Conservation (phyloP, 306 rosid genomes). For the Ceratonia siliqua region DNA sequence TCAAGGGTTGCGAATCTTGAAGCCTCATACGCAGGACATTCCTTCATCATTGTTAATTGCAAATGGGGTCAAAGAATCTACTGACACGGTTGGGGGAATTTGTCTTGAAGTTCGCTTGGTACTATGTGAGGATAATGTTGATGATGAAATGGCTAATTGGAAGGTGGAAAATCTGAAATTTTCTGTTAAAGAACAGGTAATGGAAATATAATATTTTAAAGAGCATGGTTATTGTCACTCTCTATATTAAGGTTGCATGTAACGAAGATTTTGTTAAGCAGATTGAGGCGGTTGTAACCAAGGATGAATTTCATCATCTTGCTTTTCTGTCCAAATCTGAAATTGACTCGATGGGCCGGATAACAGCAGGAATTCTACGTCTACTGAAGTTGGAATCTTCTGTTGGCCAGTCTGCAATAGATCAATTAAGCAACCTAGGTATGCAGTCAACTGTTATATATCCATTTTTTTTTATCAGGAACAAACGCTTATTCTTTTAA, state of each 20-base stretch:
- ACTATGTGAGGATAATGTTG: constrained; percentile 49
- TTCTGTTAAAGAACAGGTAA: constrained; percentile 78
- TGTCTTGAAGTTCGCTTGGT: constrained; percentile 62
- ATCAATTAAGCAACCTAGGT: constrained; percentile 89
- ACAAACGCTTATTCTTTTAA: constrained; percentile 1
- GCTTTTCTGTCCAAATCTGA: constrained; percentile 82
- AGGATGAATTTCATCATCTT: constrained; percentile 84
- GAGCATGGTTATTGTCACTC: constrained; percentile 10
- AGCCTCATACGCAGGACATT: constrained; percentile 57
- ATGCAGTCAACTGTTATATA: constrained; percentile 24
- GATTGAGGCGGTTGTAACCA: constrained; percentile 81
- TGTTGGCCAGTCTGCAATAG: constrained; percentile 75
- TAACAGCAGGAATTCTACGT: constrained; percentile 77
- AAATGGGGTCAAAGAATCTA: constrained; percentile 58
- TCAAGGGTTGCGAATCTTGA: constrained; percentile 72
- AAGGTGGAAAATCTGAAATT: constrained; percentile 76
- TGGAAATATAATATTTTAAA: constrained; percentile 29
- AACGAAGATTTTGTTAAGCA: constrained; percentile 39
- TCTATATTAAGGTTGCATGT: constrained; percentile 24
- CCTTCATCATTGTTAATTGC: constrained; percentile 33
- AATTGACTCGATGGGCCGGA: constrained; percentile 90
- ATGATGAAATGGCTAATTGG: constrained; percentile 68
- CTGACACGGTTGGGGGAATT: constrained; percentile 58
- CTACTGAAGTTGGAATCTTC: constrained; percentile 86
- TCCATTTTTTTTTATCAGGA: background rate